Percentiles rank a stretch among this genome's conserved stretches.
Evolutionary conservation across 1,284 basidiomycete genomes (phyloP).

Genomic region (Cryptococcus jaspeensis): DNA sequence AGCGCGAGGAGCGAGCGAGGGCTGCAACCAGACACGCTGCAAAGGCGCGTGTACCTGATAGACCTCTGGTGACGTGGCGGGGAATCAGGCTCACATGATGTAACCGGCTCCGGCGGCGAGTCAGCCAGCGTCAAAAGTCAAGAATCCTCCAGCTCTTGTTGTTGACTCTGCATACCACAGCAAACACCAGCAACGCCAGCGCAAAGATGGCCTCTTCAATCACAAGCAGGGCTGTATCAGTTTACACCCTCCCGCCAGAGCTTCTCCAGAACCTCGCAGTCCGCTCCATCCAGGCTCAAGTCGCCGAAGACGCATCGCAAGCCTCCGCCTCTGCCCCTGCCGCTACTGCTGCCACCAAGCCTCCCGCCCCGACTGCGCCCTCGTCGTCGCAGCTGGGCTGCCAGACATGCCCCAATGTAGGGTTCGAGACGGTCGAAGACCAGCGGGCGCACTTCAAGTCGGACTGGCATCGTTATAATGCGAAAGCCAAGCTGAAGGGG

Average conservation of each 20-base stretch:
- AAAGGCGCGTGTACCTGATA: too few relatives aligned
- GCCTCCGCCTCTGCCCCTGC: constrained; percentile 30
- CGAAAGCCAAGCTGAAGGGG: constrained; percentile 70
- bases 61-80: too few relatives aligned
- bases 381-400: constrained; percentile 56
- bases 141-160: too few relatives aligned
- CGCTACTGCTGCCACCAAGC: constrained; percentile 15
- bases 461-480: constrained; percentile 98
- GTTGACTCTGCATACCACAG: too few relatives aligned
- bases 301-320: too few relatives aligned
- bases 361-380: neutral
- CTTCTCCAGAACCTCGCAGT: constrained; percentile 65
- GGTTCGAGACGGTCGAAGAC: constrained; percentile 73
- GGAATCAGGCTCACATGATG: too few relatives aligned
- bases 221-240: constrained; percentile 35
- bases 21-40: too few relatives aligned
- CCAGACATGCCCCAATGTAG: constrained; percentile 69
- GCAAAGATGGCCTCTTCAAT: constrained; percentile 11
- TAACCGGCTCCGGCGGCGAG: too few relatives aligned
- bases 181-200: neutral
- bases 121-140: too few relatives aligned
- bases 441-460: constrained; percentile 87
- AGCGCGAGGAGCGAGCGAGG: too few relatives aligned
- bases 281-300: constrained; percentile 54
- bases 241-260: constrained; percentile 66